Evolutionary conservation across 805 yeast species (phyloP).

Genomic region (Ogataea degrootiae): DNA sequence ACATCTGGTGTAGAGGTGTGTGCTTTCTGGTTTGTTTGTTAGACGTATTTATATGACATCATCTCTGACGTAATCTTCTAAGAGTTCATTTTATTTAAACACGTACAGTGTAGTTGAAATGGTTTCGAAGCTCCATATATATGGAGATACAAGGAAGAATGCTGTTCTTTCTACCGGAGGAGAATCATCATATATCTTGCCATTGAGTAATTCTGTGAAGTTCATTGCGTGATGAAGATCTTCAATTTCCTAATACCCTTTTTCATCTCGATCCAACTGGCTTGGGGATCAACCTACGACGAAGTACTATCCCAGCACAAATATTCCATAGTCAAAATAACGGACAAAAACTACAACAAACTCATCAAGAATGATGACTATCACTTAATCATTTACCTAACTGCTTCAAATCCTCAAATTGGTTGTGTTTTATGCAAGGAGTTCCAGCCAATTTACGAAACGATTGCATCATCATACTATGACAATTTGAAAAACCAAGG

Average conservation of each 20-base stretch:
- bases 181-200: no score
- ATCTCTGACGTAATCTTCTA: no score
- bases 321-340: slow-evolving; percentile 29
- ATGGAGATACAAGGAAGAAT: no score
- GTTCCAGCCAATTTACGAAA: slow-evolving; percentile 59
- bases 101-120: no score
- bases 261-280: slow-evolving; percentile 6
- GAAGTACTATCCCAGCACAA: slow-evolving; percentile 10
- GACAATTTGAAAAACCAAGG: slow-evolving; percentile 50
- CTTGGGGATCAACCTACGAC: slow-evolving; percentile 16
- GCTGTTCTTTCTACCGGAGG: no score
- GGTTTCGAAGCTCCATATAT: no score
- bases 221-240: slow-evolving; percentile 6
- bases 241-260: slow-evolving; percentile 3
- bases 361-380: slow-evolving; percentile 61
- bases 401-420: slow-evolving; percentile 69
- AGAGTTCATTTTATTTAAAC: no score
- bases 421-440: slow-evolving; percentile 74
- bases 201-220: no score
- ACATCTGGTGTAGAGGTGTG: no score
- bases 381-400: slow-evolving; percentile 59
- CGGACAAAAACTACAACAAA: slow-evolving; percentile 55
- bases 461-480: slow-evolving; percentile 56
- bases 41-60: no score
- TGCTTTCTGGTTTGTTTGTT: no score